Evolutionary conservation across 306 rosid genomes (phyloP).

Genomic region (Casuarina cunninghamiana): DNA sequence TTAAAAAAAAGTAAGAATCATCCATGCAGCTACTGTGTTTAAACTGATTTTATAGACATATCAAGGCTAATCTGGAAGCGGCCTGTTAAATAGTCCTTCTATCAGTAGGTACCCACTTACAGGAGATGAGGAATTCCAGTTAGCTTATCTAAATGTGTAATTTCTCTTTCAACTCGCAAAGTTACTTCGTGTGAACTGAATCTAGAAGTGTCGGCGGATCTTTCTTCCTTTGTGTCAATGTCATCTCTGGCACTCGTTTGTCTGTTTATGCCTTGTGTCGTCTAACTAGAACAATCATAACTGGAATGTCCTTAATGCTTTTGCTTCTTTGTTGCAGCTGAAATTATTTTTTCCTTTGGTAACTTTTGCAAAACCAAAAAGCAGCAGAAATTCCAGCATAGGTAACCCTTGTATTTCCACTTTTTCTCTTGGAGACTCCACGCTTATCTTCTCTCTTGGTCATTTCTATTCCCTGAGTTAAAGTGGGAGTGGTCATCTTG

Average conservation of each 20-base stretch:
- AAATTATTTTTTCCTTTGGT: conserved; percentile 88
- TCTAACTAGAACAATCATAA: conserved; percentile 18
- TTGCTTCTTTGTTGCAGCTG: conserved; percentile 63
- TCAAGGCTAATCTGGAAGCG: not conserved
- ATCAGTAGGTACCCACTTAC: conserved; percentile 28
- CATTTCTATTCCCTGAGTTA: not conserved
- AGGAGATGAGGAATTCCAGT: conserved; percentile 18
- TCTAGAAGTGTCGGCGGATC: conserved; percentile 14
- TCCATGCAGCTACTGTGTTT: not conserved
- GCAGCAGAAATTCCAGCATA: conserved; percentile 92
- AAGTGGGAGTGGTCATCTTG: not conserved
- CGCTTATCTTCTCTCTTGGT: not conserved
- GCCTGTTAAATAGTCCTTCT: conserved; percentile 15
- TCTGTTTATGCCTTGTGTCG: not conserved
- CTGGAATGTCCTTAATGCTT: not conserved
- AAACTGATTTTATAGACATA: conserved; percentile 10
- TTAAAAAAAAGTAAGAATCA: not conserved
- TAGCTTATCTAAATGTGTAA: conserved; percentile 19
- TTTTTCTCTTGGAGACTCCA: conserved; percentile 12
- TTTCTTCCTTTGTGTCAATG: not conserved
- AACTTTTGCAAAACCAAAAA: conserved; percentile 91
- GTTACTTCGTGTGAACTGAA: conserved; percentile 7
- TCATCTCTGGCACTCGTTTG: conserved; percentile 10
- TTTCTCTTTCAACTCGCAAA: conserved; percentile 16
- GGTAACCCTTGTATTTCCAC: conserved; percentile 48